Percentiles rank a stretch among this genome's conserved stretches.
Evolutionary conservation across 2,329 filamentous ascomycete genomes (phyloP).

Genomic region (Exophiala viscosa): DNA sequence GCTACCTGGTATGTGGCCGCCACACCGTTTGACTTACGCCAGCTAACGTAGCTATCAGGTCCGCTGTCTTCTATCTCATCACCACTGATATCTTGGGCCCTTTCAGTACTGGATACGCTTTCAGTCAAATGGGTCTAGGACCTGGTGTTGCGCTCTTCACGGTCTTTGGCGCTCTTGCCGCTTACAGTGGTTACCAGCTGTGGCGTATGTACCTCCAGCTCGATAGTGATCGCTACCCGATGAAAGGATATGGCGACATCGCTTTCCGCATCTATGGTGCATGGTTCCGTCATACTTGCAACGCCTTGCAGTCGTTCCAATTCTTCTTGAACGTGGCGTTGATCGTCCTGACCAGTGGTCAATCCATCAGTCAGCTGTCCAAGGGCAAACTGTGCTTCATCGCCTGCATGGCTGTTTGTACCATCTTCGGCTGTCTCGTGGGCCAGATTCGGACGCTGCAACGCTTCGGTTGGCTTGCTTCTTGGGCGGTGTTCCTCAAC

Average conservation of each 20-base stretch:
- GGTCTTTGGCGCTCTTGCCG: constrained; percentile 30
- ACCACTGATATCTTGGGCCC: constrained; percentile 40
- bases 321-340: constrained; percentile 51
- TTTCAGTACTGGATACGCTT: constrained; percentile 27
- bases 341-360: constrained; percentile 52
- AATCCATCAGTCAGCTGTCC: constrained; percentile 53
- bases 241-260: constrained; percentile 41
- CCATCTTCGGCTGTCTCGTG: constrained; percentile 49
- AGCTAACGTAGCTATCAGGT: constrained; percentile 10
- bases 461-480: constrained; percentile 54
- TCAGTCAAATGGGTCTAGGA: constrained; percentile 21
- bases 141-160: constrained; percentile 30
- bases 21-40: neutral
- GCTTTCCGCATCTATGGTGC: constrained; percentile 39
- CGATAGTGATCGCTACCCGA: constrained; percentile 40
- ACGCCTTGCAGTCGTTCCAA: constrained; percentile 40
- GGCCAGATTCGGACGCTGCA: constrained; percentile 57
- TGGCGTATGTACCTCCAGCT: constrained; percentile 42
- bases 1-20: constrained; percentile 39
- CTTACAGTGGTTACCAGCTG: constrained; percentile 37
- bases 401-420: constrained; percentile 51
- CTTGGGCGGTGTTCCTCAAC: constrained; percentile 55
- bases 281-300: constrained; percentile 37
- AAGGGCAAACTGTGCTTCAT: constrained; percentile 51
- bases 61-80: constrained; percentile 35